Conservation (phyloP, 345 rosid species). For the Lepidium africanum region DNA sequence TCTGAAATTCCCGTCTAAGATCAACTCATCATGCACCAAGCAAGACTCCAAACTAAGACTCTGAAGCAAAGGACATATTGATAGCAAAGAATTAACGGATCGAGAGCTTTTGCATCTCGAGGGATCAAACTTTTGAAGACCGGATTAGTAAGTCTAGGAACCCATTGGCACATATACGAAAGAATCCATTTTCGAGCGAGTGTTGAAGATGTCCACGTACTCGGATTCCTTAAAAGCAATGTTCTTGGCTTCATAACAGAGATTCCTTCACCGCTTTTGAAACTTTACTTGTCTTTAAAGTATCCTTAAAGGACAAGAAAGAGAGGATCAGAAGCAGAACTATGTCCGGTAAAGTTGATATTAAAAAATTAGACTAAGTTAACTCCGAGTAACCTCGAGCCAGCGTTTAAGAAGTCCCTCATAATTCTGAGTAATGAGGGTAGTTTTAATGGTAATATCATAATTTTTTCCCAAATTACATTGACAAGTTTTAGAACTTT, state of each 20-base stretch:
- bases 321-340: conserved; percentile 16
- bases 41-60: neutral
- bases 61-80: neutral
- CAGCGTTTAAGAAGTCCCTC: too few species aligned
- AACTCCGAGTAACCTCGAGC: too few species aligned
- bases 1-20: neutral
- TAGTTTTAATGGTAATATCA: too few species aligned
- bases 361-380: too few species aligned
- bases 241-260: conserved; percentile 15
- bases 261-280: neutral
- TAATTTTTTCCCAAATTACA: too few species aligned
- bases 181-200: neutral
- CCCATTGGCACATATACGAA: conserved; percentile 21
- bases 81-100: neutral
- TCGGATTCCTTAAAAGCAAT: conserved; percentile 25
- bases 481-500: too few species aligned
- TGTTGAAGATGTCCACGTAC: conserved; percentile 12
- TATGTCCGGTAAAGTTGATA: neutral
- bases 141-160: neutral
- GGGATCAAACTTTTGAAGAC: too few species aligned
- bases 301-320: conserved; percentile 34
- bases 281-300: conserved; percentile 18
- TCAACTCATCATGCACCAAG: neutral
- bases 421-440: too few species aligned
- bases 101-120: too few species aligned